Base-by-base conservation (phyloP, 208 protist species). In the Crithidia expoeki region DNA sequence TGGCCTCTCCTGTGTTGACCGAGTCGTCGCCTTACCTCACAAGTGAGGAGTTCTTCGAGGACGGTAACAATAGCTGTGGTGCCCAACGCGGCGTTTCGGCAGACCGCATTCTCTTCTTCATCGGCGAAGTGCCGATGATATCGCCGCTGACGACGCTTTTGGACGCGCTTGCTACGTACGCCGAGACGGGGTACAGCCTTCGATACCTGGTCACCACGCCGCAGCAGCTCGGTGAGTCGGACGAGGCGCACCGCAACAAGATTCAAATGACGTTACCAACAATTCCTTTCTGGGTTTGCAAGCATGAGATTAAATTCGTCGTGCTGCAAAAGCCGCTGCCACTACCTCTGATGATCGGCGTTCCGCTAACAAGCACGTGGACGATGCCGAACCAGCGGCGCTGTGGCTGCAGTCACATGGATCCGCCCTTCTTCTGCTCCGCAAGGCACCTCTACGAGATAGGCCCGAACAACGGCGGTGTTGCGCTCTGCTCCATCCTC, bases 301-400 rank as follows among this genome's bases (percentile, higher is more conserved):
- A 74, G n/a, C 85, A 91, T 56, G 62, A 46, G 33, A 75, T 91
- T 47, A 50, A 81, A 9, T 81, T 81, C 69, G 76, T 81, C 16
- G 61, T 88, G 44, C 74, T 91, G 6, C 76, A 79, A 32, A 59
- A 80, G 44, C 83, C 82, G 46, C 42, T 86, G 51, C 52, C 76
- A 14, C 21, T 38, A 32, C 49, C 33, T n/a, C 27, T 81, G 25
- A 16, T 73, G 36, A 50, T 64, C 16, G 52, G 53, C 23, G 38
- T 27, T 38, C 38, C 33, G 30, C n/a, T 27, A 1, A 36, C 49
- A n/a, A 34, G 28, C 19, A 5, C 47, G 47, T 47, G 49, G 61
- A 34, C 25, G 0, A 32, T 2, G 28, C 11, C n/a, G 2, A 55
- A n/a, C 10, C 6, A 0, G 46, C 61, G 61, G 11, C 46, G 63